phyloP scores from a whole-genome alignment of 768 basidiomycete species.

The Pulveroboletus sp. region DNA sequence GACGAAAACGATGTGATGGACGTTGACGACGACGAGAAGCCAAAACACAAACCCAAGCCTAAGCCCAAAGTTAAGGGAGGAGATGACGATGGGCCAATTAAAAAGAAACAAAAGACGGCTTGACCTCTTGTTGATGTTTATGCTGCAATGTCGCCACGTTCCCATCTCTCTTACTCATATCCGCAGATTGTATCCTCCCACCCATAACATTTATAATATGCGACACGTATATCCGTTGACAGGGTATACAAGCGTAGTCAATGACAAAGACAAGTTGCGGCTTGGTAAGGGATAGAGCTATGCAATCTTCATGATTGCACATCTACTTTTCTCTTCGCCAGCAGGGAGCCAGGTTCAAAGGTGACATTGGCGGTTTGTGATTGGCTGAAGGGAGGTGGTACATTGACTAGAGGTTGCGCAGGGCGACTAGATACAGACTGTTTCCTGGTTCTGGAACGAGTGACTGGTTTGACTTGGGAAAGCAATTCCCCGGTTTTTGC shows the following conservation, averaged over 20 bases:
- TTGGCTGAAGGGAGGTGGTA: constrained; percentile 38
- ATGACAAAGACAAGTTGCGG: constrained; percentile 6
- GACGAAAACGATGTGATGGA: constrained; percentile 49
- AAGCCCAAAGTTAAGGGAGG: constrained; percentile 34
- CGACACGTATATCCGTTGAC: constrained; percentile 16
- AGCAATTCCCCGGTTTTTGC: constrained; percentile 22
- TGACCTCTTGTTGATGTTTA: constrained; percentile 14
- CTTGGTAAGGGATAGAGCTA: background rate
- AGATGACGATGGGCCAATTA: constrained; percentile 52
- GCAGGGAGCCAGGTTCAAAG: constrained; percentile 74
- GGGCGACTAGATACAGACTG: constrained; percentile 32
- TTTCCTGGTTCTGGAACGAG: constrained; percentile 36
- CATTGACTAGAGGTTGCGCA: constrained; percentile 46
- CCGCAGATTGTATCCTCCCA: background rate
- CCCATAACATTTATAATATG: constrained; percentile 23
- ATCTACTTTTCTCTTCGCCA: constrained; percentile 49
- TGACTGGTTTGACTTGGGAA: constrained; percentile 30
- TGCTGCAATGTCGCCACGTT: background rate
- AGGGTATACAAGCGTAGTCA: constrained; percentile 11
- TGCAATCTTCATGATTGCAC: constrained; percentile 1
- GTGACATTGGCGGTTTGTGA: constrained; percentile 35
- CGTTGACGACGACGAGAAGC: constrained; percentile 38
- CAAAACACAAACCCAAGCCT: constrained; percentile 40
- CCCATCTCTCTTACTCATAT: background rate
- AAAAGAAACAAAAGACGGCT: constrained; percentile 69